phyloP scores from a whole-genome alignment of 139 green algal genomes.

The Parachlorella kessleri region DNA sequence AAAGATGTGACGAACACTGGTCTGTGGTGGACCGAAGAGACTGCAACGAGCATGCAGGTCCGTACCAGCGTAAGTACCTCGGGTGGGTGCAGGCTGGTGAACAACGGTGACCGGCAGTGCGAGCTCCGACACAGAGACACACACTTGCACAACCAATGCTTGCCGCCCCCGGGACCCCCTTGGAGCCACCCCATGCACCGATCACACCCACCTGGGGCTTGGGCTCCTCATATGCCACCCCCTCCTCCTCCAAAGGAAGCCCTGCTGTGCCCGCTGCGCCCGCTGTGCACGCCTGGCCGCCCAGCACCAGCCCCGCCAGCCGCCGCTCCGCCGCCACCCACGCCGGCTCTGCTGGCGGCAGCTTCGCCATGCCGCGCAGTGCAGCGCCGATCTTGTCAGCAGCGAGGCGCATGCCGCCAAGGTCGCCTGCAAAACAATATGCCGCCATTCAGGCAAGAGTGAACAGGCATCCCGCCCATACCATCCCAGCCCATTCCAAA shows the following conservation, averaged over 20 bases:
- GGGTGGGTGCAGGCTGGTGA: neutral
- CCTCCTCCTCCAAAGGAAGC: slow-evolving; percentile 15
- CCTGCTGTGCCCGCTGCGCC: neutral
- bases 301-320: neutral
- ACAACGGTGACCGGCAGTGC: neutral
- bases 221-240: neutral
- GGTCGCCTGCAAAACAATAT: slow-evolving; percentile 15
- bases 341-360: neutral
- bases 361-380: slow-evolving; percentile 15
- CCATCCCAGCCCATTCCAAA: too few species aligned
- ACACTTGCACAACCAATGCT: neutral
- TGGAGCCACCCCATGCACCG: too few species aligned
- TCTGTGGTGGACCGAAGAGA: too few species aligned
- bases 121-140: neutral
- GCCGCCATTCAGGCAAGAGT: too few species aligned
- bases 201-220: slow-evolving; percentile 5
- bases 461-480: too few species aligned
- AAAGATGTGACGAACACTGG: too few species aligned
- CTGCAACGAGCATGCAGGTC: too few species aligned
- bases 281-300: neutral
- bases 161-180: too few species aligned
- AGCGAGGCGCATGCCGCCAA: slow-evolving; percentile 31
- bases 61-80: too few species aligned
- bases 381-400: slow-evolving; percentile 23
- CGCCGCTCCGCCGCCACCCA: slow-evolving; percentile 1